phyloP scores from a whole-genome alignment of 2,329 filamentous ascomycete genomes.

The Clonostachys sp. region DNA sequence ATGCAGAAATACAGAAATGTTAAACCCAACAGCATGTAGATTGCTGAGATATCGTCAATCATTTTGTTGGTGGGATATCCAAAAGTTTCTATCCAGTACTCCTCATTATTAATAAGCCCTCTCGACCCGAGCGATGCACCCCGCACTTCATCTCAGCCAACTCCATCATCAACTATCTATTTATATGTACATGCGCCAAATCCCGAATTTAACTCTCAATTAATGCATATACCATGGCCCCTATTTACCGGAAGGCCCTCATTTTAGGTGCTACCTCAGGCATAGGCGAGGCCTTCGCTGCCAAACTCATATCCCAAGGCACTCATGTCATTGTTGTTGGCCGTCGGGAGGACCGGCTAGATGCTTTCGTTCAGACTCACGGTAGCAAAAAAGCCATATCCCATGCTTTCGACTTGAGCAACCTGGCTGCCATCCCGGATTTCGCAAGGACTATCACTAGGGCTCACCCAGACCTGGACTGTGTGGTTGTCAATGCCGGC shows the following conservation, averaged over 20 bases:
- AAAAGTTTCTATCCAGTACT: too few species aligned
- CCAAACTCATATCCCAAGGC: conserved; percentile 34
- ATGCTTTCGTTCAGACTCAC: conserved; percentile 37
- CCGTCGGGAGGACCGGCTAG: conserved; percentile 40
- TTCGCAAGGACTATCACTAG: conserved; percentile 9
- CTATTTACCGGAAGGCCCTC: conserved; percentile 24
- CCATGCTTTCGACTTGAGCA: conserved; percentile 35
- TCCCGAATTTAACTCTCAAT: background rate
- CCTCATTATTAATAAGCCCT: too few species aligned
- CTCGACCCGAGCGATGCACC: too few species aligned
- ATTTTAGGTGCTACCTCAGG: conserved; percentile 31
- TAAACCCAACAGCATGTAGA: too few species aligned
- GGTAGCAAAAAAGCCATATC: conserved; percentile 28
- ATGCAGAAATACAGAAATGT: too few species aligned
- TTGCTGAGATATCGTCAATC: too few species aligned
- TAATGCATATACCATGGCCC: conserved; percentile 9
- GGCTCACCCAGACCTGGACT: conserved; percentile 24
- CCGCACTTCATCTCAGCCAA: too few species aligned
- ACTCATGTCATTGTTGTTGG: conserved; percentile 41
- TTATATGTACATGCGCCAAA: too few species aligned
- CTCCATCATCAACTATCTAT: too few species aligned
- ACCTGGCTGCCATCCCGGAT: conserved; percentile 24
- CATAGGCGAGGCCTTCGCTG: conserved; percentile 18
- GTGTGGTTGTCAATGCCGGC: conserved; percentile 53
- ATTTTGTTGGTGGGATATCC: too few species aligned